These are phyloP conservation scores for Cardamine occulta DNA, from an alignment of 345 rosid genomes.

Conservation along the genomic window DNA sequence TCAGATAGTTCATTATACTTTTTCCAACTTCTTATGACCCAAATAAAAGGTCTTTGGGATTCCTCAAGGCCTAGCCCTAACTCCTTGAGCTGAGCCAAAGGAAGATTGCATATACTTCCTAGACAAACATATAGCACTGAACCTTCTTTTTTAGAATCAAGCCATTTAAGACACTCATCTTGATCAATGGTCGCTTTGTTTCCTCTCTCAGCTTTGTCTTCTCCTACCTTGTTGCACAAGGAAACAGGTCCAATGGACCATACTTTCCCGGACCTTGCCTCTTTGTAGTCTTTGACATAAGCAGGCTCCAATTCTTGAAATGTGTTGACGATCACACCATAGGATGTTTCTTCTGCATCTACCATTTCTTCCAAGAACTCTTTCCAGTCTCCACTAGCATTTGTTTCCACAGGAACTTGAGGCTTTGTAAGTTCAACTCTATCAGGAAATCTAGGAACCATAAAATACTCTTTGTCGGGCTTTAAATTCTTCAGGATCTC, in stretches of 20 bases:
- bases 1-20: slow-evolving; percentile 32
- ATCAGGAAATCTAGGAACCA: slow-evolving; percentile 51
- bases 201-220: slow-evolving; percentile 48
- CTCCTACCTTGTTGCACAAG: slow-evolving; percentile 35
- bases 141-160: slow-evolving; percentile 34
- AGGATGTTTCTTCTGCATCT: slow-evolving; percentile 42
- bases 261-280: slow-evolving; percentile 33
- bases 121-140: slow-evolving; percentile 58
- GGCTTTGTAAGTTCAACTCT: slow-evolving; percentile 46
- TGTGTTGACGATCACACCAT: slow-evolving; percentile 47
- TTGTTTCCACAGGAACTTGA: slow-evolving; percentile 6
- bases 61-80: slow-evolving; percentile 25
- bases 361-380: not conserved
- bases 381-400: not conserved
- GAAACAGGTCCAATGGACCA: slow-evolving; percentile 62
- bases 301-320: slow-evolving; percentile 50
- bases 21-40: slow-evolving; percentile 53
- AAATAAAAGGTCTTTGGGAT: slow-evolving; percentile 48
- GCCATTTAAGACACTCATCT: slow-evolving; percentile 47
- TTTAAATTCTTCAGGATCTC: slow-evolving; percentile 15
- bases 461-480: slow-evolving; percentile 35
- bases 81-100: slow-evolving; percentile 30
- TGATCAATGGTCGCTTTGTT: slow-evolving; percentile 18
- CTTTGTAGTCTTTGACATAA: slow-evolving; percentile 35
- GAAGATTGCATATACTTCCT: slow-evolving; percentile 48